Evolutionary conservation across 352 stramenopile genomes (phyloP), one percentile per base, ranked within the genome.

Genomic region (Pseudoperonospora humuli): DNA sequence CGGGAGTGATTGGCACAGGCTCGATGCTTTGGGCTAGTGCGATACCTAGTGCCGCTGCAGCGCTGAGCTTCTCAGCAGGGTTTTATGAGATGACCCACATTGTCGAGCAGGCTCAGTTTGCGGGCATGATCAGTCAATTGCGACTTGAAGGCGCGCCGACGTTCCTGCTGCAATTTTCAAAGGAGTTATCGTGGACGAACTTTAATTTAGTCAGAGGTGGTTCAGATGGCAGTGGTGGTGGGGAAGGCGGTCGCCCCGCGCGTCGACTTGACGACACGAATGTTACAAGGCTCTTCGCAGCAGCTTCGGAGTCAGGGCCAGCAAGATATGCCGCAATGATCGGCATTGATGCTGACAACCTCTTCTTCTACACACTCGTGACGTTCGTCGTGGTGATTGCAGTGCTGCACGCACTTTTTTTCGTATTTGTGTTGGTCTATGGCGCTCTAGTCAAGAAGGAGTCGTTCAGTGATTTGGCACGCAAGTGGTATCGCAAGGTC

Each of bases 51-150:
- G 67, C 67, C n/a, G 71, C 79, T 1, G 68, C 76, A 6, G 63
- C 61, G 14, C 38, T 85, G 21, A 90, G 78, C 53, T 72, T 86
- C 33, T 75, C 77, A 0, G 51, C 29, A 14, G 75, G 75, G 2
- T 88, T 88, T 47, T 86, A 89, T 48, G 81, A 93, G 55, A 87
- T 93, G 68, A 84, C 74, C 7, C 74, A 86, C 52, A 88, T 93
- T 40, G 52, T 93, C 33, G 81, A 91, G 50, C 79, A 91, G 54
- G 77, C 73, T 7, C 81, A 93, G 54, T 92, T 91, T 50, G 82
- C 82, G 29, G 60, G 75, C 24, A 84, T 90, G 63, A 87, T 93
- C 52, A 81, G 75, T 37, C 81, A 93, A 44, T 54, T 93, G 7
- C 61, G 78, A 24, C 73, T 90, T 29, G 50, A 72, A 18, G 81